phyloP scores from a whole-genome alignment of 345 rosid species.

The Corchorus olitorius region DNA sequence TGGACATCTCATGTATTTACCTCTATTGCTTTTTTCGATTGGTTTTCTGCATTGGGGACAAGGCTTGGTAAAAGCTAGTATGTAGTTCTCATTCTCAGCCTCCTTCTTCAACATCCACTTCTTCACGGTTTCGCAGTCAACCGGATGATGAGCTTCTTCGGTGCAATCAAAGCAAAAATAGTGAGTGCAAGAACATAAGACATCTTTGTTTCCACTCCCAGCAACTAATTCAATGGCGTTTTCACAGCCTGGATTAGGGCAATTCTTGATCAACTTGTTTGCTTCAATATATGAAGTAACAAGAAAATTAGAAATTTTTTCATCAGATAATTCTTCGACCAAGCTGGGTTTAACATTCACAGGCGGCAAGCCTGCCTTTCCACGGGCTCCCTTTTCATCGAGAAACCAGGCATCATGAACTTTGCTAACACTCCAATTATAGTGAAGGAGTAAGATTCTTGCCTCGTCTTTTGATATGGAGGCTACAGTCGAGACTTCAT shows the following conservation, averaged over 20 bases:
- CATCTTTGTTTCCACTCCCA: constrained; percentile 24
- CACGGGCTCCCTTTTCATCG: constrained; percentile 14
- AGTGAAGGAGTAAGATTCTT: constrained; percentile 13
- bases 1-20: constrained; percentile 35
- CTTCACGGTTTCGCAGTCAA: constrained; percentile 40
- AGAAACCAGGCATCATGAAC: constrained; percentile 13
- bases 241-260: constrained; percentile 38
- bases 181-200: constrained; percentile 29
- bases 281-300: constrained; percentile 33
- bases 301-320: constrained; percentile 1
- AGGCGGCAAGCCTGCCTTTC: constrained; percentile 19
- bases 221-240: constrained; percentile 26
- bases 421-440: constrained; percentile 10
- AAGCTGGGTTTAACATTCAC: neutral
- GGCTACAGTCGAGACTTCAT: neutral
- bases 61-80: constrained; percentile 34
- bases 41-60: constrained; percentile 43
- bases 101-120: constrained; percentile 42
- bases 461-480: constrained; percentile 12
- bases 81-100: constrained; percentile 33
- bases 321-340: too few species aligned
- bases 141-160: constrained; percentile 28
- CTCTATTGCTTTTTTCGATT: constrained; percentile 40
- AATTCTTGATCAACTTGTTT: constrained; percentile 34
- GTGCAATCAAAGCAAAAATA: constrained; percentile 29